Evolutionary conservation across 2,329 filamentous ascomycete genomes (phyloP).

Genomic region (Alternaria angustiovoidea): DNA sequence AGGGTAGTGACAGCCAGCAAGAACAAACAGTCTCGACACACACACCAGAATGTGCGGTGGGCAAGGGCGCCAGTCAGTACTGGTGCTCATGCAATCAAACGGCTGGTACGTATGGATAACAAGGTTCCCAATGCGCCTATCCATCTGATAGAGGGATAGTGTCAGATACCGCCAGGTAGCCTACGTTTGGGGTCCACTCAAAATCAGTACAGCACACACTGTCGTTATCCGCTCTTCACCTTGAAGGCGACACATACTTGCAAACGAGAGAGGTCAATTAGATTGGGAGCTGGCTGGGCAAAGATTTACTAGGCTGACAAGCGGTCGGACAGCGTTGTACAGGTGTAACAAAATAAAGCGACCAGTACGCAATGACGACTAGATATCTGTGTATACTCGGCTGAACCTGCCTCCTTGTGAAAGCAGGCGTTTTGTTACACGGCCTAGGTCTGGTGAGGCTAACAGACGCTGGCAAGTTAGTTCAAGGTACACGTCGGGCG

Average conservation of each 20-base stretch:
- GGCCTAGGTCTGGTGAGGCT: neutral
- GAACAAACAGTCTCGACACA: neutral
- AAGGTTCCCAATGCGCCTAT: neutral
- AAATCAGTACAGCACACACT: constrained; percentile 18
- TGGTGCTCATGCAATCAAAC: constrained; percentile 5
- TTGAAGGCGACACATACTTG: constrained; percentile 14
- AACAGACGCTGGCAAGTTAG: neutral
- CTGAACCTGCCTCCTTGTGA: constrained; percentile 12
- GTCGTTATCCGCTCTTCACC: constrained; percentile 27
- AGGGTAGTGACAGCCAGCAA: neutral
- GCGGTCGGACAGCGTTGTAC: constrained; percentile 32
- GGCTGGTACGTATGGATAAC: constrained; percentile 14
- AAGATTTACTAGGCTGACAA: constrained; percentile 13
- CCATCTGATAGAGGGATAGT: constrained; percentile 22
- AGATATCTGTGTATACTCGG: constrained; percentile 21
- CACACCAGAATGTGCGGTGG: neutral
- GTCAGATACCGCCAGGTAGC: constrained; percentile 7
- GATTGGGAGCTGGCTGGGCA: constrained; percentile 20
- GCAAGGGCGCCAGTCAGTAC: neutral
- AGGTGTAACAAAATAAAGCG: constrained; percentile 8
- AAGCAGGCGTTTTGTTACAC: constrained; percentile 17
- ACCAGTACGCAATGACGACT: constrained; percentile 28
- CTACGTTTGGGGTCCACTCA: constrained; percentile 18
- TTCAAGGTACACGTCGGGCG: neutral
- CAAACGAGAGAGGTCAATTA: constrained; percentile 19